Conservation (phyloP, 441 rosid species). For the Pelargonium fulgidum region DNA sequence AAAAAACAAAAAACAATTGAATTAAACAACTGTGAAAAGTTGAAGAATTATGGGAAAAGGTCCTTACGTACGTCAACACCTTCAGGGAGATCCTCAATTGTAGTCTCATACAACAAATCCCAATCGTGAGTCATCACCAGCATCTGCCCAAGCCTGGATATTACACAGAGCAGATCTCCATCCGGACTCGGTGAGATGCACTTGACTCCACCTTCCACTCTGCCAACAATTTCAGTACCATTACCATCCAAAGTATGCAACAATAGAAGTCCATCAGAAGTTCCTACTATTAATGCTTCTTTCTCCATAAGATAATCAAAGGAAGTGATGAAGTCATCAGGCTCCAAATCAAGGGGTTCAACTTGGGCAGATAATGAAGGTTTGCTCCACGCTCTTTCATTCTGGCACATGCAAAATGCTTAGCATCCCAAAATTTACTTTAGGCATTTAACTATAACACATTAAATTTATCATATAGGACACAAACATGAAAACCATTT, state of each 20-base stretch:
- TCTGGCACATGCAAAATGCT: conserved; percentile 31
- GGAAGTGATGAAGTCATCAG: conserved; percentile 56
- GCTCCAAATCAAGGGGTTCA: conserved; percentile 51
- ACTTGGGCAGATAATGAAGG: conserved; percentile 35
- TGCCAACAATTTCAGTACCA: conserved; percentile 66
- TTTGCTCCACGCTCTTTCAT: conserved; percentile 37
- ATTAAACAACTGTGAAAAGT: not conserved
- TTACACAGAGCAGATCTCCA: conserved; percentile 67
- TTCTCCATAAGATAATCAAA: conserved; percentile 88
- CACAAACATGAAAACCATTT: no score
- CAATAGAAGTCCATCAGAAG: conserved; percentile 58
- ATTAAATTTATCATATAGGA: no score
- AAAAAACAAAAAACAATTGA: not conserved
- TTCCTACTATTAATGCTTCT: conserved; percentile 71
- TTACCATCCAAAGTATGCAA: conserved; percentile 52
- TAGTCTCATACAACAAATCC: conserved; percentile 75
- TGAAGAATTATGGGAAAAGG: conserved; percentile 28
- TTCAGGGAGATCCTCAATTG: conserved; percentile 50
- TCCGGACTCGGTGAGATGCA: conserved; percentile 80
- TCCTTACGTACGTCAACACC: conserved; percentile 66
- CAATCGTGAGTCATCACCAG: conserved; percentile 92
- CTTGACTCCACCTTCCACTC: conserved; percentile 77
- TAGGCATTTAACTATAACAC: not conserved
- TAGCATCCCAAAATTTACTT: not conserved
- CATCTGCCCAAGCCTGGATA: conserved; percentile 63